Base-by-base conservation (phyloP, 345 rosid species). In the Anacardium occidentale region DNA sequence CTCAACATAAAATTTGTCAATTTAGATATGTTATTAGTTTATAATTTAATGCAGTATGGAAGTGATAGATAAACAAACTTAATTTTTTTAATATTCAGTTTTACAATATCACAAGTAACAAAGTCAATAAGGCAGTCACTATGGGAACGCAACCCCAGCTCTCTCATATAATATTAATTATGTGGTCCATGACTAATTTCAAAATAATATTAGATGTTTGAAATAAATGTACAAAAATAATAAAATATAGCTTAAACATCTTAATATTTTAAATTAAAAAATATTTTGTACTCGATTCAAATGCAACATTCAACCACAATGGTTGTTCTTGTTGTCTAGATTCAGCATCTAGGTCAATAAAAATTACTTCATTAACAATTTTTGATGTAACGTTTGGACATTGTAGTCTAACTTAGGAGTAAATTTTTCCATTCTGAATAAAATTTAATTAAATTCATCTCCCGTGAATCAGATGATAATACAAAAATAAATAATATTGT, bases 291-390 rank as follows among this genome's bases (percentile, higher is more conserved):
- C 29, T 29, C 32, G 56, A 50, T 34, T 4, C 52, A 52, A 61
- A 79, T 32, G 62, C 68, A 74, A 59, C 47, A 65, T 3, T 72
- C 57, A 57, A 11, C 50, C 40, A 50, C 13, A 67, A 45, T 69
- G 63, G 48, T 60, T 71, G 34, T 72, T 63, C 24, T 69, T 64
- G 66, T 64, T 71, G 71, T 12, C 67, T 70, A 51, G 66, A 70
- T 26, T 54, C 45, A 12, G 29, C 44, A 14, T 51, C 21, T 34
- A 55, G 48, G 37, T 24, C 53, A 37, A 37, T 37, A 37, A 37
- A 37, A 37, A 37, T 37, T 34, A 34, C 2, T 34, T 34, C 40
- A 5, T 34, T 34, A 37, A 7, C 8, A 37, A 4, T 37, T 37
- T 8, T 37, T 37, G 42, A 37, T 37, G 42, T 5, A 37, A 5